phyloP scores from a whole-genome alignment of 176 grass and related monocot species.

The Carex pumila region DNA sequence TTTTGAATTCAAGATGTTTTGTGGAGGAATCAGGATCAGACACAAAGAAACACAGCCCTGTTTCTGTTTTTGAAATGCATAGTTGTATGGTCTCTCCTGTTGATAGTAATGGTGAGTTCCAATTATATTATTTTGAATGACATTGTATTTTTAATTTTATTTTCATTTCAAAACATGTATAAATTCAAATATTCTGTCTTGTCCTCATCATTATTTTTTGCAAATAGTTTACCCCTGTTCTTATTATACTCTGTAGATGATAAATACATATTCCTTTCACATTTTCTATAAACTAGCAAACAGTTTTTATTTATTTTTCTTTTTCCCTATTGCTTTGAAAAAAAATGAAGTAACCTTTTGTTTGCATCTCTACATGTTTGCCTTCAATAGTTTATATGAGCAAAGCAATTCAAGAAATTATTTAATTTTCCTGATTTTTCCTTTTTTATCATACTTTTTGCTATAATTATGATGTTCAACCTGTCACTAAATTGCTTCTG shows the following conservation, averaged over 20 bases:
- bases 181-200: background rate
- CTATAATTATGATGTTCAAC: background rate
- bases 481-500: background rate
- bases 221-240: background rate
- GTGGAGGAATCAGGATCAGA: conserved; percentile 9
- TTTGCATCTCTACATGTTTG: background rate
- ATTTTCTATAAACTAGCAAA: background rate
- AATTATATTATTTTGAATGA: no score
- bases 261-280: background rate
- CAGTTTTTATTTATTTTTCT: background rate
- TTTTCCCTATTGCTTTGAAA: background rate
- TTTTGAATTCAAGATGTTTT: background rate
- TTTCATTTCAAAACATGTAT: background rate
- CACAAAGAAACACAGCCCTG: conserved; percentile 19
- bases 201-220: background rate
- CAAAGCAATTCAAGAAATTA: background rate
- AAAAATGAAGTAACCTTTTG: background rate
- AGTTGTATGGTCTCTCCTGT: background rate
- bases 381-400: background rate
- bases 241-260: background rate
- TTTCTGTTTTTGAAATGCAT: conserved; percentile 17
- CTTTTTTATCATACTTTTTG: background rate
- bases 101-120: conserved; percentile 7
- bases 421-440: background rate
- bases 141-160: background rate